Evolutionary conservation across 768 basidiomycete species (phyloP).

Genomic region (Leccinellum luteum): DNA sequence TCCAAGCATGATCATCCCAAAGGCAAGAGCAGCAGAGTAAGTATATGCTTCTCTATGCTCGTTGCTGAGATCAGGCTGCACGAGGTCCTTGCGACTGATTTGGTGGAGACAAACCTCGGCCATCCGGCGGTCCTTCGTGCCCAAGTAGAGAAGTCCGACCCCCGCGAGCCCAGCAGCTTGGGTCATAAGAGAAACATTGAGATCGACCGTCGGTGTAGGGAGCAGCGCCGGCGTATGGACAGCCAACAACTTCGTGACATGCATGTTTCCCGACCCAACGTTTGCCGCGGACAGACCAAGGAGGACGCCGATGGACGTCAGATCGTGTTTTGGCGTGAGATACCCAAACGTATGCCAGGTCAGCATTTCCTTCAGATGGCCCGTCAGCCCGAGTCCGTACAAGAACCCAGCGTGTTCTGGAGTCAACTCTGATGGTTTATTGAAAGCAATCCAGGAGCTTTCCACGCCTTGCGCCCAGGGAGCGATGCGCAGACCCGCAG

Average conservation of each 20-base stretch:
- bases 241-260: conserved; percentile 87
- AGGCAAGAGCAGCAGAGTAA: conserved; percentile 81
- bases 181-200: conserved; percentile 86
- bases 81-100: conserved; percentile 73
- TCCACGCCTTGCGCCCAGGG: conserved; percentile 75
- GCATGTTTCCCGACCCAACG: conserved; percentile 78
- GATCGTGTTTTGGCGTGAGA: conserved; percentile 92
- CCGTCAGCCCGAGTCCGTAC: conserved; percentile 86
- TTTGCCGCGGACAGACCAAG: conserved; percentile 93
- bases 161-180: conserved; percentile 88
- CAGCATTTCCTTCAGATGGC: conserved; percentile 84
- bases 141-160: conserved; percentile 87
- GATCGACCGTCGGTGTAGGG: conserved; percentile 80
- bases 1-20: conserved; percentile 96
- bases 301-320: conserved; percentile 90
- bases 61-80: conserved; percentile 78
- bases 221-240: conserved; percentile 93
- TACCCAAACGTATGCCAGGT: conserved; percentile 97
- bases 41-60: conserved; percentile 94
- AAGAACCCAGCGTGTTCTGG: conserved; percentile 97
- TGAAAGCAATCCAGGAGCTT: conserved; percentile 95
- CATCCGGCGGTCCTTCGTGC: conserved; percentile 84
- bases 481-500: conserved; percentile 82
- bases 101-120: conserved; percentile 89
- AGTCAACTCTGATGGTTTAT: conserved; percentile 86